A percentile compares a stretch with the other conserved stretches of the same genome.
Conservation (phyloP, 257 asterid genomes). For the Nicotiana tabacum region DNA sequence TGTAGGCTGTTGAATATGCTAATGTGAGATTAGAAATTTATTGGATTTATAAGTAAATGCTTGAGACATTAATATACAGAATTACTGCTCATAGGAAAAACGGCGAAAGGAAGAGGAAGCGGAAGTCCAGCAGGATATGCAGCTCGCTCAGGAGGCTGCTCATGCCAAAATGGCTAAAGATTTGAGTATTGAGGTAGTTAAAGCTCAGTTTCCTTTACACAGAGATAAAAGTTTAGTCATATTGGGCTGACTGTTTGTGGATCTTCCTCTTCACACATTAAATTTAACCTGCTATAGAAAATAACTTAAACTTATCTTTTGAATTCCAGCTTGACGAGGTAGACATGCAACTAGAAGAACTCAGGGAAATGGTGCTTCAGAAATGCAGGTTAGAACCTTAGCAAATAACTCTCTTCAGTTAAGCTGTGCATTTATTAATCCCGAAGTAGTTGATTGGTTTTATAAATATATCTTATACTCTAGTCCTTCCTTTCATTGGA, state of each 20-base stretch:
- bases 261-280: not conserved
- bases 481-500: not conserved
- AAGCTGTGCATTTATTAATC: not conserved
- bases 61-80: slow-evolving; percentile 13
- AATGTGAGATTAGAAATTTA: not conserved
- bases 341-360: slow-evolving; percentile 56
- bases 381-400: slow-evolving; percentile 68
- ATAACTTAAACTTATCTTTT: slow-evolving; percentile 15
- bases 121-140: slow-evolving; percentile 50
- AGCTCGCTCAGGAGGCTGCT: slow-evolving; percentile 70
- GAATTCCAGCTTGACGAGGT: slow-evolving; percentile 58
- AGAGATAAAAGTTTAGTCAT: not conserved
- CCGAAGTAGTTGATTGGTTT: not conserved
- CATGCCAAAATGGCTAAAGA: slow-evolving; percentile 74
- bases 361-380: slow-evolving; percentile 61
- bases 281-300: not conserved
- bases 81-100: slow-evolving; percentile 45
- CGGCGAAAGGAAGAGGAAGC: slow-evolving; percentile 75
- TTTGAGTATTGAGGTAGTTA: slow-evolving; percentile 49
- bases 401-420: not conserved
- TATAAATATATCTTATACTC: not conserved
- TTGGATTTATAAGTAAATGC: not conserved
- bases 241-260: not conserved
- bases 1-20: not conserved
- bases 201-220: not conserved